Conservation (phyloP, 139 green algal genomes). For the Chlamydomonas sphaeroides region DNA sequence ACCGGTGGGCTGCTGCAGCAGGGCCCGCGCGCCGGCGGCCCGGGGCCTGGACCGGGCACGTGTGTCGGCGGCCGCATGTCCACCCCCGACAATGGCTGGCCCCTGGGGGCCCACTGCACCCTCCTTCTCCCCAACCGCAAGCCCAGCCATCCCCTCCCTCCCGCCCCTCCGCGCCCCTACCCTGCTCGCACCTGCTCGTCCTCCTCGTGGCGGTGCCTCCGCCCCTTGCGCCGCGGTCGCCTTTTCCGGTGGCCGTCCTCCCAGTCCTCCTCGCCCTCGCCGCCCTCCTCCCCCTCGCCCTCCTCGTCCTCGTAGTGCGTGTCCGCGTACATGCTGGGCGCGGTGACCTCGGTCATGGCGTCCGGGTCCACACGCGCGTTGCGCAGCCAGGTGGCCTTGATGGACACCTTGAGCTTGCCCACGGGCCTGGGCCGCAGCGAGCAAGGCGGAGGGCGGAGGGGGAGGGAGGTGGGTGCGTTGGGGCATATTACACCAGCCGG, state of each 20-base stretch:
- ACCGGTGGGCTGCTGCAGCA: neutral
- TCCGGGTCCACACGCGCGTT: conserved; percentile 37
- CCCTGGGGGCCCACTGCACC: neutral
- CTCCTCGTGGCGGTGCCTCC: neutral
- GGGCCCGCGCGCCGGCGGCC: no score
- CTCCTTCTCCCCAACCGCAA: no score
- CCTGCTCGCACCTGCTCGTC: conserved; percentile 7
- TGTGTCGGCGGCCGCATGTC: no score
- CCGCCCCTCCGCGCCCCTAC: neutral
- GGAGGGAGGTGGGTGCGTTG: no score
- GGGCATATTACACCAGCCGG: no score
- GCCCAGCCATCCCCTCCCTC: neutral
- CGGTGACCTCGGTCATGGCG: conserved; percentile 48
- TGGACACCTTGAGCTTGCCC: conserved; percentile 66
- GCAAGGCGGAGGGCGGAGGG: no score
- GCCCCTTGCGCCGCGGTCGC: no score
- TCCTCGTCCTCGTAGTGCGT: conserved; percentile 25
- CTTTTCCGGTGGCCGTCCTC: neutral
- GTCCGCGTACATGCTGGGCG: conserved; percentile 17
- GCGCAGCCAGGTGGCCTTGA: conserved; percentile 59
- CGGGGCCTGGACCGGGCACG: no score
- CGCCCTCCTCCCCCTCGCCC: neutral
- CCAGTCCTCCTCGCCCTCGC: neutral
- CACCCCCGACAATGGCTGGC: no score
- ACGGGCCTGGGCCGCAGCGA: conserved; percentile 39